These are phyloP conservation scores for Setaria viridis DNA, from an alignment of 202 grass and related monocot species.

Conservation along the genomic window DNA sequence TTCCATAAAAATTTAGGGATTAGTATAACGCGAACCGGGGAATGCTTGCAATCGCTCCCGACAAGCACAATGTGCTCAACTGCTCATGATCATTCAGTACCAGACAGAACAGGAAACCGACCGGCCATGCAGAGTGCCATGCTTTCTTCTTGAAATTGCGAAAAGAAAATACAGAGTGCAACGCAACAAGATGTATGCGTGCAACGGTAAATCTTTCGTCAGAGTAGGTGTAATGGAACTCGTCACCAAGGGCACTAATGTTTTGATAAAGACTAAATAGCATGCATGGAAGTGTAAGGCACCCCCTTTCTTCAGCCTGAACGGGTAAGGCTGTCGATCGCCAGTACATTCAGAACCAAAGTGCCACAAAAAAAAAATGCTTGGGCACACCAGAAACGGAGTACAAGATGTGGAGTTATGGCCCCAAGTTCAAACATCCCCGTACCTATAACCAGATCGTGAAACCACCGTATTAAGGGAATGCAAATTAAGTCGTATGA, in stretches of 20 bases:
- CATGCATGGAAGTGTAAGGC: not conserved
- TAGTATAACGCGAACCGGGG: not conserved
- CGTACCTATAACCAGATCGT: not conserved
- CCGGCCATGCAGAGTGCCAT: not conserved
- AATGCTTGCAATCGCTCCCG: conserved; percentile 4
- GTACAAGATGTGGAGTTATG: not conserved
- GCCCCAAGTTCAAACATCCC: not conserved
- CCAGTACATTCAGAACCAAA: not conserved
- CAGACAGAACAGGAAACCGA: conserved; percentile 9
- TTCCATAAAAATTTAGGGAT: not conserved
- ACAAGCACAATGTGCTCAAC: conserved; percentile 31
- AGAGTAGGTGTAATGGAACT: not conserved
- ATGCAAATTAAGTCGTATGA: not conserved
- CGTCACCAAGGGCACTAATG: conserved; percentile 14
- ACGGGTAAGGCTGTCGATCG: not conserved
- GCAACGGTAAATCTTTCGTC: not conserved
- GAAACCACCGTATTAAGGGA: not conserved
- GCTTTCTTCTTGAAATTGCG: too few species aligned
- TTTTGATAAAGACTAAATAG: not conserved
- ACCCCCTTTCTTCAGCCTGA: conserved; percentile 5
- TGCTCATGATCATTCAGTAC: conserved; percentile 13
- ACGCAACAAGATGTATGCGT: conserved; percentile 24
- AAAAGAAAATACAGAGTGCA: too few species aligned
- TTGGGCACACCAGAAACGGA: not conserved
- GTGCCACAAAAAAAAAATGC: not conserved